Evolutionary conservation across 1,284 basidiomycete genomes (phyloP).

Genomic region (Fomitopsis palustris): DNA sequence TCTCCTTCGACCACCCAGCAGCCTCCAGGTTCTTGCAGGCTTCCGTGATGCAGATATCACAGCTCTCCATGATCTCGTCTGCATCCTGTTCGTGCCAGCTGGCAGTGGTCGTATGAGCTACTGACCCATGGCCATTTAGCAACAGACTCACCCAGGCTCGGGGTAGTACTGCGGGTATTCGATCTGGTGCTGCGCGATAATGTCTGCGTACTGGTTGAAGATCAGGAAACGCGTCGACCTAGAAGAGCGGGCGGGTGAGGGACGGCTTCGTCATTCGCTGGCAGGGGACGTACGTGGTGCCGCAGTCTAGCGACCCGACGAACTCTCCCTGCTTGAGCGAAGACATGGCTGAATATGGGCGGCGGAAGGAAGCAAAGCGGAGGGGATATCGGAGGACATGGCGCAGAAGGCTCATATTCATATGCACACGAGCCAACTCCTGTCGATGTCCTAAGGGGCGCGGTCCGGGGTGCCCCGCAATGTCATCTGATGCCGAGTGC

Average conservation of each 20-base stretch:
- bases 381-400: neutral
- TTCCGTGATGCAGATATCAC: slow-evolving; percentile 76
- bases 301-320: slow-evolving; percentile 88
- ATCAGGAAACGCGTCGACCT: slow-evolving; percentile 94
- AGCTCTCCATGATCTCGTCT: slow-evolving; percentile 76
- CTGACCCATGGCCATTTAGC: neutral
- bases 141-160: slow-evolving; percentile 65
- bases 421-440: slow-evolving; percentile 1
- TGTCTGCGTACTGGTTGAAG: slow-evolving; percentile 87
- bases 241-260: slow-evolving; percentile 8
- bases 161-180: slow-evolving; percentile 94
- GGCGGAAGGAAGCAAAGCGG: slow-evolving; percentile 3
- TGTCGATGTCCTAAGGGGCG: neutral
- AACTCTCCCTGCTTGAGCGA: slow-evolving; percentile 65
- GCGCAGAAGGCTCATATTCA: slow-evolving; percentile 3
- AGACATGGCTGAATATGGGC: slow-evolving; percentile 28
- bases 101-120: slow-evolving; percentile 5
- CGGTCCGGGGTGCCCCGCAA: slow-evolving; percentile 5
- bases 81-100: slow-evolving; percentile 98
- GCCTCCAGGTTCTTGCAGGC: slow-evolving; percentile 74
- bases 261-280: neutral
- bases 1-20: slow-evolving; percentile 71
- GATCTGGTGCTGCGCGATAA: slow-evolving; percentile 83
- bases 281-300: slow-evolving; percentile 72
- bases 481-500: slow-evolving; percentile 8